Base-by-base conservation (phyloP, 495 filamentous ascomycete species). In the Lindgomyces ingoldianus region DNA sequence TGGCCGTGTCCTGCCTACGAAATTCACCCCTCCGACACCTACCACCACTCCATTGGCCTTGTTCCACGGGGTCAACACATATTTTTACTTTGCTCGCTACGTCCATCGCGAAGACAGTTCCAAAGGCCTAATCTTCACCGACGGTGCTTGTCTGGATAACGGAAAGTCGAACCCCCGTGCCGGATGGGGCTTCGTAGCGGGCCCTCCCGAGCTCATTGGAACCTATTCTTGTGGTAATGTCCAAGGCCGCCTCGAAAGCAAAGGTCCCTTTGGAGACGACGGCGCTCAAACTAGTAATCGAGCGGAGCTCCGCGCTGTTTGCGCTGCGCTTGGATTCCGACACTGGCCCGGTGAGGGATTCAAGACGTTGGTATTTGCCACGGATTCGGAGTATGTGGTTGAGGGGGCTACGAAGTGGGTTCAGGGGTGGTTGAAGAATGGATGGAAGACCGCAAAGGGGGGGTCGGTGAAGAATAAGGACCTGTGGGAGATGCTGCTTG, bases 351-450 rank as follows among this genome's bases (percentile, higher is more conserved):
- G 59, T 9, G 80, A 80, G 64, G 74, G 76, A 1, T 76, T 74
- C 63, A 64, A 51, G 14, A 75, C 68, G 0, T 30, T 83, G 0
- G 73, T 80, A 9, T 74, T 84, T 39, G 81, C 78, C 18, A 78
- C 79, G 1, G 77, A 82, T 62, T 82, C 78, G 1, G 73, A 74
- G 25, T 82, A 82, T 57, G 70, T 79, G 0, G 72, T 75, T 4
- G 62, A 73, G 25, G 76, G 78, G 3, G 63, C 74, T 3, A 81
- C 79, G 2, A 67, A 73, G 16, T 80, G 76, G 74, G 58, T 73
- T 0, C 69, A 59, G 36, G 72, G 48, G 2, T 83, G 81, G 81
- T 49, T 76, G 48, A 24, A 50, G 21, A 79, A 77, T 27, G 75
- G 69, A 26, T 83, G 78, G 76, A 45, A 55, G 41, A 78, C 65